Base-by-base conservation (phyloP, 768 basidiomycete genomes). In the Serendipita indica region DNA sequence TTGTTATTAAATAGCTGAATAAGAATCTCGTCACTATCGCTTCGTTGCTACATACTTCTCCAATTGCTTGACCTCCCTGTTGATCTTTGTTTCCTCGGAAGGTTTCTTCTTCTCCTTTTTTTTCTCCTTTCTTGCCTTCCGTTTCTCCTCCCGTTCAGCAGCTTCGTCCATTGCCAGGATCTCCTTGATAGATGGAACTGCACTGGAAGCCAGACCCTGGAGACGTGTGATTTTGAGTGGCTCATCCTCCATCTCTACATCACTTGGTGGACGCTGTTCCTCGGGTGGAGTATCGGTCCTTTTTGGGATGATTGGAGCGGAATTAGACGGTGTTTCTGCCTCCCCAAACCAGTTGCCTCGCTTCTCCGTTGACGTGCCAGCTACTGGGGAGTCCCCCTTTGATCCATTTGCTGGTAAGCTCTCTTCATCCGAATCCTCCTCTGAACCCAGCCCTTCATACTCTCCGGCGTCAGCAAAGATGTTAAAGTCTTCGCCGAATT, bases 391-490 rank as follows among this genome's bases (percentile, higher is more conserved):
- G 1, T n/a, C n/a, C n/a, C n/a, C n/a, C n/a, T n/a, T n/a, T n/a
- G n/a, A 7, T 43, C 5, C 18, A n/a, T 6, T n/a, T 6, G 41
- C n/a, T n/a, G n/a, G 41, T 5, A 7, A n/a, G 5, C 41, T n/a
- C 41, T 43, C 41, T 25, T 52, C 66, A 20, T 64, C 65, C 6
- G 65, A 65, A 13, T 77, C 80, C 18, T 79, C 77, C 52, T 79
- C 79, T 20, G 74, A 80, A 3, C 71, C 77, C 4, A 86, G 67
- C 1, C 86, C 86, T 57, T 84, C 77, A 66, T 93, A 96, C 52
- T 89, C 88, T 6, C 84, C 90, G 3, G 80, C 87, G 57, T 73
- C 91, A 1, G 81, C 86, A 67, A 96, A 96, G 39, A 96, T 93
- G 66, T 94, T 86, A 39, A 89, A 78, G 57, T 89, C 81, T 7